These are phyloP conservation scores for Lactifluus echinatus DNA, from an alignment of 768 basidiomycete species.

Conservation along the genomic window DNA sequence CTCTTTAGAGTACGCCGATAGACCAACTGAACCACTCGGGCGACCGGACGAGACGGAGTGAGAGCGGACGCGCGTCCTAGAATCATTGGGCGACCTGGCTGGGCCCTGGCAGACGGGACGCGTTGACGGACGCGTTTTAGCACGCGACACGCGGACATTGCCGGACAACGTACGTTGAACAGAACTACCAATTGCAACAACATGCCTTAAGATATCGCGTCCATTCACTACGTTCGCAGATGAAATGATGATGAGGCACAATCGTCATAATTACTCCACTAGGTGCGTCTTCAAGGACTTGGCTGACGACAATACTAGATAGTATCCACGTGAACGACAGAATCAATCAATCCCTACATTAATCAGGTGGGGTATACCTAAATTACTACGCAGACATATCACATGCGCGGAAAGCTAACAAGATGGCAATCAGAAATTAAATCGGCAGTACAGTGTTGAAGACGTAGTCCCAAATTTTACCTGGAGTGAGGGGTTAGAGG, in stretches of 20 bases:
- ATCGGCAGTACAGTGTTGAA: slow-evolving; percentile 77
- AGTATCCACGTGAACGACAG: background rate
- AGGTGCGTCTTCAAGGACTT: too few relatives aligned
- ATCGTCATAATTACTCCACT: too few relatives aligned
- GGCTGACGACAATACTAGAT: too few relatives aligned
- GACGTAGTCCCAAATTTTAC: slow-evolving; percentile 91
- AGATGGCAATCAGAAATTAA: slow-evolving; percentile 26
- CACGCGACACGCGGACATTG: too few relatives aligned
- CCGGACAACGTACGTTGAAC: too few relatives aligned
- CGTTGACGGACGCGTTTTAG: too few relatives aligned
- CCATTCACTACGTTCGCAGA: too few relatives aligned
- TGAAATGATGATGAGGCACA: too few relatives aligned
- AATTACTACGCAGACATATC: background rate
- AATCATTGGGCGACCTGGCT: slow-evolving; percentile 1
- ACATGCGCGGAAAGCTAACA: background rate
- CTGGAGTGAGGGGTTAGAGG: slow-evolving; percentile 28
- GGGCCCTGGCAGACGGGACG: background rate
- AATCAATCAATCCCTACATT: background rate
- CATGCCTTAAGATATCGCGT: too few relatives aligned
- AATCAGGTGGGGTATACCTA: slow-evolving; percentile 1
- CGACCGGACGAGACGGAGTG: background rate
- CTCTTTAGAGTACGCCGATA: background rate
- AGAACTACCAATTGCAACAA: too few relatives aligned
- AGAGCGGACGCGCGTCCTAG: background rate
- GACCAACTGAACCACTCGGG: background rate